These are phyloP conservation scores for Leucosporidium scottii DNA, from an alignment of 768 basidiomycete genomes.

Conservation along the genomic window DNA sequence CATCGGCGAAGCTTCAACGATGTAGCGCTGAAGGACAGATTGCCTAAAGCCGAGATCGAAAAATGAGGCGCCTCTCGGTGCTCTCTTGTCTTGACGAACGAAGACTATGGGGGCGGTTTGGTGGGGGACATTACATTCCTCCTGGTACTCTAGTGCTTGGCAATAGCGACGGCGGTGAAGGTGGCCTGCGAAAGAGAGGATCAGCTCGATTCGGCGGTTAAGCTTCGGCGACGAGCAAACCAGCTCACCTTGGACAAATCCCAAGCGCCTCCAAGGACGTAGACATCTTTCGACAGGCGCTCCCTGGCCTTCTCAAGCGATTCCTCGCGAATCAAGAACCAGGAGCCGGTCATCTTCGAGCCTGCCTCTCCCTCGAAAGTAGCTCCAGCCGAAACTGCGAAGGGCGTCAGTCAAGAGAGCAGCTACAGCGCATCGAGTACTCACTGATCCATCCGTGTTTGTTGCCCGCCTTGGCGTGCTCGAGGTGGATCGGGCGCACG, in stretches of 20 bases:
- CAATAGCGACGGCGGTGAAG: slow-evolving; percentile 18
- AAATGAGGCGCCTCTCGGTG: too few species aligned
- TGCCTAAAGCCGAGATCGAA: too few species aligned
- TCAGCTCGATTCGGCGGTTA: neutral
- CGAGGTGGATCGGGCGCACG: slow-evolving; percentile 18
- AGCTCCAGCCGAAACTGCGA: slow-evolving; percentile 26
- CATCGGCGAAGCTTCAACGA: too few species aligned
- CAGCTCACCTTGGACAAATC: slow-evolving; percentile 20
- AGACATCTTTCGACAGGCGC: slow-evolving; percentile 20
- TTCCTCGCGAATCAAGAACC: slow-evolving; percentile 25
- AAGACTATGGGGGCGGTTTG: too few species aligned
- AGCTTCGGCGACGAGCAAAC: neutral
- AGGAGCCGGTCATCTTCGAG: slow-evolving; percentile 23
- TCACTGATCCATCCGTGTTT: slow-evolving; percentile 19
- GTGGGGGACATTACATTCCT: too few species aligned
- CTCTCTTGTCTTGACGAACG: too few species aligned
- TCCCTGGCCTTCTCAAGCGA: slow-evolving; percentile 13
- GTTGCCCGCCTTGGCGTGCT: slow-evolving; percentile 14
- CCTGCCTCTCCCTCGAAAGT: slow-evolving; percentile 24
- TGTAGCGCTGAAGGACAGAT: too few species aligned
- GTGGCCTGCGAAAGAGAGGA: slow-evolving; percentile 1
- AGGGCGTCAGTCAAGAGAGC: neutral
- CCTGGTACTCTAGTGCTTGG: slow-evolving; percentile 20
- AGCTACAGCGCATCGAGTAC: neutral
- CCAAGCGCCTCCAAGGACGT: slow-evolving; percentile 23